phyloP scores from a whole-genome alignment of 2,329 filamentous ascomycete species.

The Colletotrichum lini region DNA sequence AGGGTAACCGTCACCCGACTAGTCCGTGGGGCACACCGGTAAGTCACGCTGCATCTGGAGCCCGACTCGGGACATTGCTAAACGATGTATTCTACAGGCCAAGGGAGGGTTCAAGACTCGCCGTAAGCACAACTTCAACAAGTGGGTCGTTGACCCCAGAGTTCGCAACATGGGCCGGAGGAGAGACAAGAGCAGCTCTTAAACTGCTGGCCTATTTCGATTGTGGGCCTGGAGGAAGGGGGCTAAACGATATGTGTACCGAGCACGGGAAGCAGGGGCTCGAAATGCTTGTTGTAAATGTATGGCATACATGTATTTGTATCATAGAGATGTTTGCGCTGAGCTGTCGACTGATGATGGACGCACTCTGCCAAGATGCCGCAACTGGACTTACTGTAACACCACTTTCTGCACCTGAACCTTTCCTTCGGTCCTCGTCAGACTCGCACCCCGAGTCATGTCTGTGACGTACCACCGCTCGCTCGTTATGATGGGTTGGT shows the following conservation, averaged over 20 bases:
- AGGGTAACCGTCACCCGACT: constrained; percentile 95
- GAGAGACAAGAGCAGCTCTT: constrained; percentile 67
- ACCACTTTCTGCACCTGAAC: background rate
- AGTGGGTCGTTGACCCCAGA: constrained; percentile 87
- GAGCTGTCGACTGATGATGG: background rate
- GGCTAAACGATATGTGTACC: background rate
- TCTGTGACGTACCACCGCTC: background rate
- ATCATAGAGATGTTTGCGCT: constrained; percentile 31
- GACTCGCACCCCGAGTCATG: background rate
- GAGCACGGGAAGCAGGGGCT: background rate
- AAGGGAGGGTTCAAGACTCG: constrained; percentile 95
- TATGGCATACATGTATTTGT: constrained; percentile 37
- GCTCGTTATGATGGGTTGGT: background rate
- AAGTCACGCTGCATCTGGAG: constrained; percentile 60
- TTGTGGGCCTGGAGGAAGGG: background rate
- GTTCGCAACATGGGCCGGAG: constrained; percentile 93
- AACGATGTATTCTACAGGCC: constrained; percentile 61
- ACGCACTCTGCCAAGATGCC: constrained; percentile 14
- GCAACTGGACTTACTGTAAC: constrained; percentile 5
- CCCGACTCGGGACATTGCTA: constrained; percentile 45
- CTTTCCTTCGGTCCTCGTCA: background rate
- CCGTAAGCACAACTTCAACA: constrained; percentile 90
- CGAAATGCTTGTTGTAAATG: constrained; percentile 31
- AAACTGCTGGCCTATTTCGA: background rate
- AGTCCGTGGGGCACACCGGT: constrained; percentile 97